These are phyloP conservation scores for Hypocreales sp. DNA, from an alignment of 2,329 filamentous ascomycete species.

Conservation along the genomic window DNA sequence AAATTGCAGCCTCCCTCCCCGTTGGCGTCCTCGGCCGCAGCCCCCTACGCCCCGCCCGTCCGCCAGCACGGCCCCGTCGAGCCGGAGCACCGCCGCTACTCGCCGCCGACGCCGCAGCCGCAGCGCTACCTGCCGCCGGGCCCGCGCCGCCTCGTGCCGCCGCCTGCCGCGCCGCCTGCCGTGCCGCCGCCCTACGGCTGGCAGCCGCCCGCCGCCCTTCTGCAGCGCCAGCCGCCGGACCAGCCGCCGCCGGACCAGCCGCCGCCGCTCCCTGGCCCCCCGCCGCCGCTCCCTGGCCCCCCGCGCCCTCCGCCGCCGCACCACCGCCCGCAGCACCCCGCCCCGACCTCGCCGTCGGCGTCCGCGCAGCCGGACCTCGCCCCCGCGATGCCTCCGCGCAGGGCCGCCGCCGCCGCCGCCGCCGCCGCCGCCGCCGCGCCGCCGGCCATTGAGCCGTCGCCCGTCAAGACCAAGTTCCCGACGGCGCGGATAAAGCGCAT, in stretches of 20 bases:
- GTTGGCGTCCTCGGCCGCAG: constrained; percentile 11
- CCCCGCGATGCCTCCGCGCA: too few species aligned
- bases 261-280: neutral
- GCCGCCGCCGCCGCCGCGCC: constrained; percentile 5
- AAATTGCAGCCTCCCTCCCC: constrained; percentile 12
- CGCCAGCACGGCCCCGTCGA: constrained; percentile 11
- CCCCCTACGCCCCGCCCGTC: too few species aligned
- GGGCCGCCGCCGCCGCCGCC: neutral
- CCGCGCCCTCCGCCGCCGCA: constrained; percentile 1
- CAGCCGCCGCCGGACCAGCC: neutral
- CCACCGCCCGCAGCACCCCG: too few species aligned
- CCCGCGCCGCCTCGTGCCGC: too few species aligned
- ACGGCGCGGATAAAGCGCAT: constrained; percentile 97
- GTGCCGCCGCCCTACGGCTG: constrained; percentile 5
- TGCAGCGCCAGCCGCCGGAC: too few species aligned
- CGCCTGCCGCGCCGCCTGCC: too few species aligned
- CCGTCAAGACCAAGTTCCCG: constrained; percentile 90
- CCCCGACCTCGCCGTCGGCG: too few species aligned
- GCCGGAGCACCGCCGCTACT: constrained; percentile 10
- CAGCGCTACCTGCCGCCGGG: constrained; percentile 8
- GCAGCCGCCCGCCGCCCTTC: constrained; percentile 5
- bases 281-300: neutral
- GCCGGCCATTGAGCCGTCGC: constrained; percentile 40
- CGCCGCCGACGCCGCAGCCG: constrained; percentile 7
- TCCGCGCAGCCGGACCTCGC: too few species aligned